These are phyloP conservation scores for Suhomyces xylopsoci DNA, from an alignment of 805 yeast genomes.

Conservation along the genomic window DNA sequence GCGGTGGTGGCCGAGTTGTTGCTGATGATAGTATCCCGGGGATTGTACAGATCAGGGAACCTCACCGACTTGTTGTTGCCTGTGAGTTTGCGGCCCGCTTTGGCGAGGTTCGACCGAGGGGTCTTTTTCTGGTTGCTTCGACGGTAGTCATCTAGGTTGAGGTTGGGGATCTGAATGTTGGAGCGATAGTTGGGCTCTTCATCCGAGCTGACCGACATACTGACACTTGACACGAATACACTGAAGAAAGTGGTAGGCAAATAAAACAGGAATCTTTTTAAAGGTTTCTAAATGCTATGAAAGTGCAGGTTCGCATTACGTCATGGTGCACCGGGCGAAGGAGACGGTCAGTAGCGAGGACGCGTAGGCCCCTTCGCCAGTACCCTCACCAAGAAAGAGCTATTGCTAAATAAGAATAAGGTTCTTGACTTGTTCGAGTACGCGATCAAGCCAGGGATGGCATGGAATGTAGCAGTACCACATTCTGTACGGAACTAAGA, in stretches of 20 bases:
- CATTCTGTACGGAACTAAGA: no score
- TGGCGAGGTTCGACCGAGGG: constrained; percentile 22
- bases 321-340: neutral
- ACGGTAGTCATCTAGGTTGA: constrained; percentile 17
- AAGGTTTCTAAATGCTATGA: neutral
- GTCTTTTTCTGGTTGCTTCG: constrained; percentile 16
- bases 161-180: constrained; percentile 29
- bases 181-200: constrained; percentile 27
- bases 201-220: constrained; percentile 20
- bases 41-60: constrained; percentile 25
- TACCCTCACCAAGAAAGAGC: no score
- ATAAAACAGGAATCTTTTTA: neutral
- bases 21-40: constrained; percentile 27
- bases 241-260: neutral
- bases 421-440: neutral
- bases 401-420: neutral
- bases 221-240: neutral
- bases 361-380: neutral
- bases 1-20: constrained; percentile 23
- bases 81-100: constrained; percentile 23
- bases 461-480: no score
- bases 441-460: no score
- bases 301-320: neutral
- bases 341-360: neutral
- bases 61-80: constrained; percentile 22